Percentiles rank a stretch among this genome's conserved stretches.
phyloP scores from a whole-genome alignment of 768 basidiomycete genomes.

The Tremella yokohamensis region DNA sequence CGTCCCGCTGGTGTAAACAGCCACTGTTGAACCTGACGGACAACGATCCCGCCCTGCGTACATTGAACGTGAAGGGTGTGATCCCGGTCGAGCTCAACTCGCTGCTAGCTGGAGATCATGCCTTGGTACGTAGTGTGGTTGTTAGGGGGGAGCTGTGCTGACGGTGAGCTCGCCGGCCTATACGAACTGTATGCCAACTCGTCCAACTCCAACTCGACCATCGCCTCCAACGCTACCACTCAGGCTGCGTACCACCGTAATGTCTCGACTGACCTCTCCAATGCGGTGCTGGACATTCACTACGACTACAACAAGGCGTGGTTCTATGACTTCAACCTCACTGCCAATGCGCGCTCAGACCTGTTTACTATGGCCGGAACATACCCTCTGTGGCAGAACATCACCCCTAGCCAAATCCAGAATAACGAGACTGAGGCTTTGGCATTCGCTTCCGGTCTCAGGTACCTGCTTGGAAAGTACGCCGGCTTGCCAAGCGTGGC shows the following conservation, averaged over 20 bases:
- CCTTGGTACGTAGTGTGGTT: conserved; percentile 6
- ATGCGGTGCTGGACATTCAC: conserved; percentile 75
- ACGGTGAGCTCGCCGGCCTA: conserved; percentile 40
- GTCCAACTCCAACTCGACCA: conserved; percentile 27
- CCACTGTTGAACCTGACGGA: conserved; percentile 54
- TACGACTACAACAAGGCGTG: conserved; percentile 64
- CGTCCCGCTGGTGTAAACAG: conserved; percentile 52
- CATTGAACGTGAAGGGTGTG: conserved; percentile 66
- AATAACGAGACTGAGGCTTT: conserved; percentile 62
- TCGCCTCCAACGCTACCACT: conserved; percentile 15
- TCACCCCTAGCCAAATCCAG: conserved; percentile 70
- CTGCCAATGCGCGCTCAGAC: conserved; percentile 61
- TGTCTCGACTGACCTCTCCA: conserved; percentile 61
- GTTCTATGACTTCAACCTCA: conserved; percentile 69
- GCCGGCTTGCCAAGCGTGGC: conserved; percentile 76
- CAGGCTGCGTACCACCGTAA: conserved; percentile 57
- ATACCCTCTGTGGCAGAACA: conserved; percentile 78
- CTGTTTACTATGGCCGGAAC: conserved; percentile 66
- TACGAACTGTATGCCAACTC: conserved; percentile 41
- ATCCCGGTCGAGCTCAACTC: conserved; percentile 78
- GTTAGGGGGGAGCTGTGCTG: conserved; percentile 53
- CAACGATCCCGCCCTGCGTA: conserved; percentile 61
- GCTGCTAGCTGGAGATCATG: conserved; percentile 63
- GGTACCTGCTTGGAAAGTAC: conserved; percentile 60
- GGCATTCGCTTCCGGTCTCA: conserved; percentile 67